Base-by-base conservation (phyloP, 768 basidiomycete species). In the Xanthoconium stramineum region DNA sequence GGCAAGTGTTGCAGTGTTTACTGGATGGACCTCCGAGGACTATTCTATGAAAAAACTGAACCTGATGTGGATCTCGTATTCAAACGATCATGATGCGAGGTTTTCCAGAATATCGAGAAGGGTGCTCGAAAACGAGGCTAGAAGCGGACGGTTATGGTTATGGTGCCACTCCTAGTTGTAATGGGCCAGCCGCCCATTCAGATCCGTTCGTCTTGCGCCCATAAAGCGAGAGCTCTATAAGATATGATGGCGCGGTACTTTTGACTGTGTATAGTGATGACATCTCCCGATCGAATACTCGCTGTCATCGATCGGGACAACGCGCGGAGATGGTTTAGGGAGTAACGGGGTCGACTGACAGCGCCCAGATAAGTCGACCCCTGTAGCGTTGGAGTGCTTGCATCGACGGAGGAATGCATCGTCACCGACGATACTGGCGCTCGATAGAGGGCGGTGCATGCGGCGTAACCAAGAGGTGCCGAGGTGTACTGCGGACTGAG, bases 21-120 rank as follows among this genome's bases (percentile, higher is more conserved):
- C 42, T 15, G 30, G 55, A 35, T 57, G 42, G 50, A 61, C 68
- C 43, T 69, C 70, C 69, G 69, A 69, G 69, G 70, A 69, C 69
- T 20, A 60, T 48, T 59, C 52, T 52, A 58, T 63, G 53, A 63
- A 68, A 42, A 33, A 10, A 52, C 28, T 42, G 36, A 46, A 37
- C 33, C 28, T 62, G 57, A 44, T 61, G 61, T 66, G 53, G 61
- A 24, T 37, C 52, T 55, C 33, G 45, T 19, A 14, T 38, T 49
- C 38, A 37, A 37, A 9, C 28, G 28, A 39, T 24, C 24, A 24
- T 47, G 38, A 40, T 45, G 20, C 37, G 39, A 38, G 28, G 17
- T 32, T 11, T 47, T 68, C 63, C 62, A 66, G 59, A 60, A 55
- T 24, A 15, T 55, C 56, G 30, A 53, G 47, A 58, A 57, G 24